Evolutionary conservation across 495 filamentous ascomycete species (phyloP).

Genomic region (Venustampulla echinocandica): DNA sequence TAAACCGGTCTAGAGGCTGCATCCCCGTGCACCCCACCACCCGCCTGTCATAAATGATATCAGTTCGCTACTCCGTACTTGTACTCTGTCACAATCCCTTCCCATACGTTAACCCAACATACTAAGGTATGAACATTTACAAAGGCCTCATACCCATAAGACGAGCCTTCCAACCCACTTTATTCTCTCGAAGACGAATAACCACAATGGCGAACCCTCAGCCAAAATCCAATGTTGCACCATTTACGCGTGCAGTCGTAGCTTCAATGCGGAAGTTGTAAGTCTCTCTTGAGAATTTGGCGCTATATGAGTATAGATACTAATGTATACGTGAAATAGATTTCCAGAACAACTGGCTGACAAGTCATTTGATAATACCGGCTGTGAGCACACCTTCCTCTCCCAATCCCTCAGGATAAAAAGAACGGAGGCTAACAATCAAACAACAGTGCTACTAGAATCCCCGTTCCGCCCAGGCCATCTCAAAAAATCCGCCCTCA

Average conservation of each 20-base stretch:
- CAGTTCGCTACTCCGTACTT: no score
- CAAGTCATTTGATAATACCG: conserved; percentile 88
- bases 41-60: no score
- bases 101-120: no score
- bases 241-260: conserved; percentile 72
- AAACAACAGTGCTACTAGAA: conserved; percentile 59
- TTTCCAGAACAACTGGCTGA: conserved; percentile 88
- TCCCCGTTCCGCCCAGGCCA: conserved; percentile 44
- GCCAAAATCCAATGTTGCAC: conserved; percentile 9
- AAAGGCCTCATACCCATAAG: no score
- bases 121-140: no score
- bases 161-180: no score
- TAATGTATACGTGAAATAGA: no score
- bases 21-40: no score
- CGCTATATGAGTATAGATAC: no score
- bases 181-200: neutral
- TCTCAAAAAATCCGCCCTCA: conserved; percentile 62
- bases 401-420: neutral
- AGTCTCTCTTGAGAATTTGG: no score
- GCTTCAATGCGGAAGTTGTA: conserved; percentile 75
- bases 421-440: conserved; percentile 10
- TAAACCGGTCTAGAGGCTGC: no score
- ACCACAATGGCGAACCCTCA: conserved; percentile 2
- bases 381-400: conserved; percentile 42
- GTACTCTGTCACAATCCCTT: no score